phyloP scores from a whole-genome alignment of 2,329 filamentous ascomycete species.

The Cucurbitaria berberidis region DNA sequence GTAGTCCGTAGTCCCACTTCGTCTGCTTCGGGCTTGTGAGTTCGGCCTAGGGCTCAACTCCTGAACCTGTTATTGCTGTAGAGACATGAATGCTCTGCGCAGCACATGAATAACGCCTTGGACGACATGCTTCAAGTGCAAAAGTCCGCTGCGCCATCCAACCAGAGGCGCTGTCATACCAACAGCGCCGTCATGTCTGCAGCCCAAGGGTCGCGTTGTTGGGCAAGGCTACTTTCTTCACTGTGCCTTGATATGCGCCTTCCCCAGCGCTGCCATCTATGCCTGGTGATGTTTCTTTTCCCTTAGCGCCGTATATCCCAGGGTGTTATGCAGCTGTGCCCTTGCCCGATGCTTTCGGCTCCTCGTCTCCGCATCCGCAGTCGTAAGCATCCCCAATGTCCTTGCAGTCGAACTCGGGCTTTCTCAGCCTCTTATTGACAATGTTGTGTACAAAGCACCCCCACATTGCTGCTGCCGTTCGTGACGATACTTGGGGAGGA shows the following conservation, averaged over 20 bases:
- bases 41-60: conserved; percentile 9
- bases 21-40: conserved; percentile 15
- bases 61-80: conserved; percentile 3
- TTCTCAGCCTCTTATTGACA: conserved; percentile 67
- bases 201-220: conserved; percentile 2
- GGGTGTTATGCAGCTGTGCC: conserved; percentile 24
- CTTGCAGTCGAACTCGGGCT: conserved; percentile 67
- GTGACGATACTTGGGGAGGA: conserved; percentile 68
- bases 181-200: conserved; percentile 11
- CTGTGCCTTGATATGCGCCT: conserved; percentile 8
- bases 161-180: conserved; percentile 7
- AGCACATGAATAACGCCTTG: conserved; percentile 8
- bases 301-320: conserved; percentile 13
- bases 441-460: conserved; percentile 71
- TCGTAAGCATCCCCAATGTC: conserved; percentile 72
- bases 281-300: conserved; percentile 16
- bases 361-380: conserved; percentile 67
- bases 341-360: conserved; percentile 37
- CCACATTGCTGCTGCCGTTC: conserved; percentile 68
- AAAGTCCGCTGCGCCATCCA: conserved; percentile 13
- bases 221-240: conserved; percentile 1
- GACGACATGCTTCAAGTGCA: conserved; percentile 3
- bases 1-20: conserved; percentile 10
- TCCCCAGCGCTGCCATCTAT: conserved; percentile 9
- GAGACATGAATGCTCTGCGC: conserved; percentile 5